Conservation (phyloP, 1,284 basidiomycete species). For the Trametes hirsuta region DNA sequence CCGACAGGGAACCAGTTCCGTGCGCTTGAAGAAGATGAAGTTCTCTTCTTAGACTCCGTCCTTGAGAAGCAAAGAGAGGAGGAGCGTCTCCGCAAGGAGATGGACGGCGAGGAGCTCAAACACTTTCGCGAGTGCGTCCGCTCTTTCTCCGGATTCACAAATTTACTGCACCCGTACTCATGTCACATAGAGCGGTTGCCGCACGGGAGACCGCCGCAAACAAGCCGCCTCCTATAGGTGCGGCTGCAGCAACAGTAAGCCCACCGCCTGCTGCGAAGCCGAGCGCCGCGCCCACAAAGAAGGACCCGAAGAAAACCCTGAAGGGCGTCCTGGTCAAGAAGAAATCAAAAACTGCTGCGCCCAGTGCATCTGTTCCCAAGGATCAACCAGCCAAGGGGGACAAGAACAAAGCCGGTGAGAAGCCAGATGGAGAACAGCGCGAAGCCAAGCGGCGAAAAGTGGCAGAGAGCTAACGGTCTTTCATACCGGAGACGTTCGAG, state of each 20-base stretch:
- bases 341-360: conserved; percentile 49
- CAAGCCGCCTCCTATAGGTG: conserved; percentile 39
- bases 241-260: conserved; percentile 5
- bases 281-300: conserved; percentile 43
- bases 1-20: conserved; percentile 85
- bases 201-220: conserved; percentile 62
- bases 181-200: conserved; percentile 65
- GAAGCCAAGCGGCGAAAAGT: conserved; percentile 23
- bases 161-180: background rate
- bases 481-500: background rate
- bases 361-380: conserved; percentile 18
- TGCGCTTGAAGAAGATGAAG: conserved; percentile 88
- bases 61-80: conserved; percentile 76
- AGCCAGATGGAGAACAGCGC: conserved; percentile 11
- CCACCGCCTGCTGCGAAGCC: conserved; percentile 33
- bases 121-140: conserved; percentile 73
- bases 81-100: conserved; percentile 71
- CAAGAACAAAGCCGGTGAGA: conserved; percentile 10
- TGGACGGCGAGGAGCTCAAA: conserved; percentile 81
- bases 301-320: conserved; percentile 61
- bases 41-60: conserved; percentile 85
- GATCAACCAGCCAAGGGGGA: conserved; percentile 1
- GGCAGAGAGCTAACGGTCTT: conserved; percentile 12
- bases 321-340: conserved; percentile 84
- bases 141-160: conserved; percentile 3